phyloP scores from a whole-genome alignment of 1,284 basidiomycete species.

The Trametes versicolor region DNA sequence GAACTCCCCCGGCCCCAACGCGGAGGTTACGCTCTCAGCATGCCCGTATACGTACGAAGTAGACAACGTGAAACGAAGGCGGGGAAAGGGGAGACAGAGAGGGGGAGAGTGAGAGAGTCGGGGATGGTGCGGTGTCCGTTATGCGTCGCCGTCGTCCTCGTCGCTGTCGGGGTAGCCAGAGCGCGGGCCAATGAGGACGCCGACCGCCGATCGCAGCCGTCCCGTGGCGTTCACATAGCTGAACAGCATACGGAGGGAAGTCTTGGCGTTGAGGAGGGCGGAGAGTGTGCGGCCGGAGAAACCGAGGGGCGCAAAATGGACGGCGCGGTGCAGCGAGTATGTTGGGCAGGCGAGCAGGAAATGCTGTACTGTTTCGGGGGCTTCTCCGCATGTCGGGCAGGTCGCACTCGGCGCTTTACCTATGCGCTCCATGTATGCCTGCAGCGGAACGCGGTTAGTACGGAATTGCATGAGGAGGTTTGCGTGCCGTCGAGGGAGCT shows the following conservation, averaged over 20 bases:
- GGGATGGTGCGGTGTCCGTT: no score
- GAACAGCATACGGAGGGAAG: background rate
- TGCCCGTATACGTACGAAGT: background rate
- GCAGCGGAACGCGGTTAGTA: no score
- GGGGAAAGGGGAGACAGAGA: no score
- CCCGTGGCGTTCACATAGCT: slow-evolving; percentile 13
- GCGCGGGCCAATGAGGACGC: slow-evolving; percentile 20
- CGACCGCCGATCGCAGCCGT: slow-evolving; percentile 1
- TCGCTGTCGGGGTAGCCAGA: slow-evolving; percentile 2
- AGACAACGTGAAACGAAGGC: background rate
- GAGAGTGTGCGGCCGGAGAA: background rate
- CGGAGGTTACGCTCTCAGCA: background rate
- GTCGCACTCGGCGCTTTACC: slow-evolving; percentile 18
- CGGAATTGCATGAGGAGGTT: slow-evolving; percentile 42
- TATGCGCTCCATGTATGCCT: slow-evolving; percentile 40
- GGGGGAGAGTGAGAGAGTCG: no score
- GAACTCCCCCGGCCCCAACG: slow-evolving; percentile 11
- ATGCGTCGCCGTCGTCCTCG: background rate
- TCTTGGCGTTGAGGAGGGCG: background rate
- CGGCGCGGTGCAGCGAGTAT: background rate
- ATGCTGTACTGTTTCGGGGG: no score
- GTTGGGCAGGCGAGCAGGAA: slow-evolving; percentile 40
- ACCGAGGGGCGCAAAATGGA: slow-evolving; percentile 9
- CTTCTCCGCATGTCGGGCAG: no score
- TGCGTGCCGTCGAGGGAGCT: slow-evolving; percentile 27